Conservation (phyloP, 1,284 basidiomycete species). For the Agroathelia rolfsii region DNA sequence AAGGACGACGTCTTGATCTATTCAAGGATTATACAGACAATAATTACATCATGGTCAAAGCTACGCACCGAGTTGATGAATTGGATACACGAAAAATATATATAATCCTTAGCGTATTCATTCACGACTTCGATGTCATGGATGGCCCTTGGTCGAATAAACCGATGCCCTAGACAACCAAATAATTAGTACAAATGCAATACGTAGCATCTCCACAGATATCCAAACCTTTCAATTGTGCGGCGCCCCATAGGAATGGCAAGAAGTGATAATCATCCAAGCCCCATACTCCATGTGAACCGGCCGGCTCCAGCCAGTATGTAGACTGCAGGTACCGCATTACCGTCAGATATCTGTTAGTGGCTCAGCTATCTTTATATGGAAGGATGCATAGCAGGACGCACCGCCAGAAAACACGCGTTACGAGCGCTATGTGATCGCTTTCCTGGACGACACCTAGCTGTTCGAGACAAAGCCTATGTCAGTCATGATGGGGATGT, state of each 20-base stretch:
- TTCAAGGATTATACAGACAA: not conserved
- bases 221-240: conserved; percentile 62
- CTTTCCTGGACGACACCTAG: conserved; percentile 56
- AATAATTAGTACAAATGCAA: not conserved
- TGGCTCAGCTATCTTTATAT: conserved; percentile 2
- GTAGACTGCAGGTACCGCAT: conserved; percentile 89
- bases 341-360: conserved; percentile 68
- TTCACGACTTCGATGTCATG: conserved; percentile 91
- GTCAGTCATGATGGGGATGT: conserved; percentile 1
- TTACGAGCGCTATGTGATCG: conserved; percentile 75
- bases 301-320: conserved; percentile 97
- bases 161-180: conserved; percentile 62
- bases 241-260: conserved; percentile 86
- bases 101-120: conserved; percentile 87
- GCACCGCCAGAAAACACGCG: conserved; percentile 86
- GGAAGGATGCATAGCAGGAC: conserved; percentile 10
- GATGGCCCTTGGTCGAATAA: conserved; percentile 86
- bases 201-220: conserved; percentile 5
- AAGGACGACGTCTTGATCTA: conserved; percentile 94
- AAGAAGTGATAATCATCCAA: conserved; percentile 97
- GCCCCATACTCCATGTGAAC: conserved; percentile 97
- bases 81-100: conserved; percentile 93
- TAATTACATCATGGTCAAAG: not conserved
- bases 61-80: conserved; percentile 87
- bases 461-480: conserved; percentile 73